phyloP scores from a whole-genome alignment of 192 early-diverging fungal genomes.

The Coemansia sp. region DNA sequence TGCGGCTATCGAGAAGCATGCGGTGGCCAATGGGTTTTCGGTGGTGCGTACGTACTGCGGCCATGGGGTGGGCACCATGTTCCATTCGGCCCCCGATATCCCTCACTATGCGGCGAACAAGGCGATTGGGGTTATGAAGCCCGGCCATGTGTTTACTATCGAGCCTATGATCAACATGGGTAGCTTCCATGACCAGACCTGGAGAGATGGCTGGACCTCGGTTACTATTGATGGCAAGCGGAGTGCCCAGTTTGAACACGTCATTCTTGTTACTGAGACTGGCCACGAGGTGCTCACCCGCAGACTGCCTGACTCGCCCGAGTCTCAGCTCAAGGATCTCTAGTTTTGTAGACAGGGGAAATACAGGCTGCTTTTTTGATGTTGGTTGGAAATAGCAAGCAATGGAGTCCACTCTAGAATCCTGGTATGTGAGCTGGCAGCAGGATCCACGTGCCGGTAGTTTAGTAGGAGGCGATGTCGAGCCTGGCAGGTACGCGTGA shows the following conservation, averaged over 20 bases:
- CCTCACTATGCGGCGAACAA: conserved; percentile 97
- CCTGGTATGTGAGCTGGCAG: too few relatives aligned
- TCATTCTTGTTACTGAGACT: conserved; percentile 84
- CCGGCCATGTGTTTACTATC: conserved; percentile 95
- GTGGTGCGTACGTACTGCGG: conserved; percentile 91
- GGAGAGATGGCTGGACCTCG: conserved; percentile 83
- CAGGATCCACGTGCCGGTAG: too few relatives aligned
- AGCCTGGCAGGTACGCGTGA: too few relatives aligned
- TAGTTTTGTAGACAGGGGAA: background rate
- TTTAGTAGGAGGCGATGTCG: too few relatives aligned
- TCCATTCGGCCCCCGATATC: conserved; percentile 87
- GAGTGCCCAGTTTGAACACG: conserved; percentile 97
- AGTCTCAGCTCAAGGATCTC: conserved; percentile 9
- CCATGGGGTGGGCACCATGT: conserved; percentile 82
- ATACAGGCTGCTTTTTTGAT: background rate
- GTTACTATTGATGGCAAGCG: conserved; percentile 90
- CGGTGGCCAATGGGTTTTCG: conserved; percentile 77
- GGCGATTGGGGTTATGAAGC: conserved; percentile 91
- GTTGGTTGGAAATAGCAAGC: too few relatives aligned
- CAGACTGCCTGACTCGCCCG: conserved; percentile 30
- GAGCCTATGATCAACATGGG: conserved; percentile 99
- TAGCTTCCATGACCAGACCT: conserved; percentile 58
- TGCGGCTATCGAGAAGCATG: conserved; percentile 80
- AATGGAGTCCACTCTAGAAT: too few relatives aligned
- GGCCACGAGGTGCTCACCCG: conserved; percentile 82